phyloP scores from a whole-genome alignment of 148 eudicot genomes.

The Silene uniflora region DNA sequence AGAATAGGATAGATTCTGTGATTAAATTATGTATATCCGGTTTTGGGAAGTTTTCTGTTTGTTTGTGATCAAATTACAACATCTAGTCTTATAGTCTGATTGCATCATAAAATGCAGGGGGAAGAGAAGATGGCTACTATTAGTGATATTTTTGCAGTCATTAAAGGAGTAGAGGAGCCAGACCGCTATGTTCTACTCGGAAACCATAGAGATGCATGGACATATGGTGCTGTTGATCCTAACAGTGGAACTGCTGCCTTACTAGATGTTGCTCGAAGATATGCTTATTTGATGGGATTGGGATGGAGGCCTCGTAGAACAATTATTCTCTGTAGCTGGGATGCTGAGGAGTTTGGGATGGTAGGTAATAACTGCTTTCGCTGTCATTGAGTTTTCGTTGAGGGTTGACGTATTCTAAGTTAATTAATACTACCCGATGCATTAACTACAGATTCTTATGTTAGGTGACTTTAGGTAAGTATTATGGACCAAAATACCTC shows the following conservation, averaged over 20 bases:
- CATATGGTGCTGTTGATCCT: conserved; percentile 97
- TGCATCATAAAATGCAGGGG: conserved; percentile 42
- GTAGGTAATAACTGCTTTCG: conserved; percentile 46
- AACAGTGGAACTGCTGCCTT: conserved; percentile 92
- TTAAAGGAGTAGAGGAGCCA: conserved; percentile 84
- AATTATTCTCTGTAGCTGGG: conserved; percentile 88
- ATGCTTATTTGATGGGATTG: conserved; percentile 46
- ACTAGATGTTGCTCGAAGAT: conserved; percentile 86
- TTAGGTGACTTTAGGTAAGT: too few species aligned
- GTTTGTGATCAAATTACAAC: background rate
- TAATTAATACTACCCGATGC: background rate
- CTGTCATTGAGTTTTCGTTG: background rate
- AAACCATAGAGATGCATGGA: conserved; percentile 99
- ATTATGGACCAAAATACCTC: too few species aligned
- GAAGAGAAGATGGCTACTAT: conserved; percentile 63
- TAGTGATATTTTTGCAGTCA: conserved; percentile 71
- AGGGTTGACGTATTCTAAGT: too few species aligned
- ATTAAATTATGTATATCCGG: too few species aligned
- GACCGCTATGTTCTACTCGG: conserved; percentile 87
- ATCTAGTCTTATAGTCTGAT: background rate
- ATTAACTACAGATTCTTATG: too few species aligned
- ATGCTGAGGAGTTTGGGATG: conserved; percentile 99
- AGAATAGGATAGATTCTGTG: too few species aligned
- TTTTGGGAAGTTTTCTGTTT: too few species aligned
- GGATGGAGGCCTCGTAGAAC: conserved; percentile 94